Conservation (phyloP, 106 monocot genomes). For the Hemerocallis citrina region DNA sequence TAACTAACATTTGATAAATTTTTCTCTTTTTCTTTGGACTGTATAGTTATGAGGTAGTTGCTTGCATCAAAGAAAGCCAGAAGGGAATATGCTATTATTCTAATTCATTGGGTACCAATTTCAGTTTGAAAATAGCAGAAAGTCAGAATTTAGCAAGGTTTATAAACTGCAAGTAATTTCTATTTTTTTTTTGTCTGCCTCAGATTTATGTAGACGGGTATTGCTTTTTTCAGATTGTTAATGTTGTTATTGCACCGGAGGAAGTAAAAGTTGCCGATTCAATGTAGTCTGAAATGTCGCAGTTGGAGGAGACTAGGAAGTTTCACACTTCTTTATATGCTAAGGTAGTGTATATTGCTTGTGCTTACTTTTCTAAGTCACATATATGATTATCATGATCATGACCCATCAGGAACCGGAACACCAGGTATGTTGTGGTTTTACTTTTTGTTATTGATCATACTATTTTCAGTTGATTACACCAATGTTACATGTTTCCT, state of each 20-base stretch:
- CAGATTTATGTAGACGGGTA: not conserved
- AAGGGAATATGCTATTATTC: constrained; percentile 21
- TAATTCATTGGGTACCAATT: constrained; percentile 22
- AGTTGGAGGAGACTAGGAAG: constrained; percentile 49
- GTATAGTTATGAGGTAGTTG: constrained; percentile 18
- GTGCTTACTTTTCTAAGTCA: not conserved
- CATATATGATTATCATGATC: constrained; percentile 31
- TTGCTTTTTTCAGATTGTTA: constrained; percentile 31
- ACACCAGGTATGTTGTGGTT: constrained; percentile 22
- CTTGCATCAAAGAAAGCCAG: constrained; percentile 18
- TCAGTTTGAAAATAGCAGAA: constrained; percentile 35
- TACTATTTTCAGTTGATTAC: too few species aligned
- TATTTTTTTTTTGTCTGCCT: not conserved
- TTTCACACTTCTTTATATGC: constrained; percentile 50
- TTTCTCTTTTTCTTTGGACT: too few species aligned
- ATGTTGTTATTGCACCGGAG: constrained; percentile 33
- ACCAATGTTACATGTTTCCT: too few species aligned
- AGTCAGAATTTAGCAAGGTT: constrained; percentile 29
- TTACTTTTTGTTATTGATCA: too few species aligned
- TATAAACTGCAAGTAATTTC: not conserved
- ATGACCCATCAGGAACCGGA: constrained; percentile 11
- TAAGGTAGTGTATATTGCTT: constrained; percentile 27
- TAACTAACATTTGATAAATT: too few species aligned
- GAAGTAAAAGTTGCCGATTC: constrained; percentile 22
- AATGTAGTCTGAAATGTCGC: constrained; percentile 47